These are phyloP conservation scores for Thraustochytrium striatum DNA, from an alignment of 352 stramenopile genomes.

Conservation along the genomic window DNA sequence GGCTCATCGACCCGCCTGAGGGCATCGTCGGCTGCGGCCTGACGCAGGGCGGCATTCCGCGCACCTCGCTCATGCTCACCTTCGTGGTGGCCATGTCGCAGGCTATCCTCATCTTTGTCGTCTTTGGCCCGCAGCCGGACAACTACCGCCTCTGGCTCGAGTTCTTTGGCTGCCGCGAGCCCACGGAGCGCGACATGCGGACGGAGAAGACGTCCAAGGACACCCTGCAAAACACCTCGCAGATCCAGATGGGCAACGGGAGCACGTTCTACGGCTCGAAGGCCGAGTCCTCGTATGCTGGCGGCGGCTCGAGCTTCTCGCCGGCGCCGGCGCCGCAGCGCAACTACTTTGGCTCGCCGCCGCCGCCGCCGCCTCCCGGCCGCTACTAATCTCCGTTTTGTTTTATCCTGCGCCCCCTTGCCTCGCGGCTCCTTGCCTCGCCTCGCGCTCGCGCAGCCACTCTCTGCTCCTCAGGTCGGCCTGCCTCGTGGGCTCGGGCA, in stretches of 20 bases:
- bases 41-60: constrained; percentile 16
- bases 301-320: no score
- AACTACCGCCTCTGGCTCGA: constrained; percentile 39
- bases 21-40: constrained; percentile 12
- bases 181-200: neutral
- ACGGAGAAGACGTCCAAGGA: no score
- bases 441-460: neutral
- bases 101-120: constrained; percentile 46
- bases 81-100: constrained; percentile 41
- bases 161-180: neutral
- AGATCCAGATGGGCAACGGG: no score
- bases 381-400: no score
- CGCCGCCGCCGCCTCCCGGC: no score
- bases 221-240: no score
- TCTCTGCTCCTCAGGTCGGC: constrained; percentile 71
- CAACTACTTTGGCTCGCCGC: no score
- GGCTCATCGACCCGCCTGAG: constrained; percentile 27
- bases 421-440: neutral
- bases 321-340: no score
- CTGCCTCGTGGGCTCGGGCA: constrained; percentile 75
- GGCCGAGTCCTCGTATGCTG: no score
- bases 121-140: constrained; percentile 30
- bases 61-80: constrained; percentile 9
- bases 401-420: neutral
- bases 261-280: no score